These are phyloP conservation scores for Eucalyptus pumila DNA, from an alignment of 345 rosid species.

Conservation along the genomic window DNA sequence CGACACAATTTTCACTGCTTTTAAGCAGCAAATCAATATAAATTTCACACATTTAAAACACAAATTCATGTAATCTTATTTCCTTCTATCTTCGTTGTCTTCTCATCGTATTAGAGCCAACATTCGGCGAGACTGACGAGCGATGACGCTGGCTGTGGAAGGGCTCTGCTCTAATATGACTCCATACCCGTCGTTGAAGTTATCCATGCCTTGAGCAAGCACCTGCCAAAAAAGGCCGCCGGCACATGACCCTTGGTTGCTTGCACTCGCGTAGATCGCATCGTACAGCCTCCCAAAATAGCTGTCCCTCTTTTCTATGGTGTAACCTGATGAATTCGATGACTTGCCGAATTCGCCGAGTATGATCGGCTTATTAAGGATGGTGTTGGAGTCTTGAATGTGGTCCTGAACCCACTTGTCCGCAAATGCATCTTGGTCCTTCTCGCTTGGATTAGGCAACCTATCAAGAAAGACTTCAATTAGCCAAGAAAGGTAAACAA, in stretches of 20 bases:
- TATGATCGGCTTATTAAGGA: slow-evolving; percentile 46
- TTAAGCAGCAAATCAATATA: too few relatives aligned
- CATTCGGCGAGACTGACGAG: slow-evolving; percentile 39
- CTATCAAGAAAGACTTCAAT: slow-evolving; percentile 7
- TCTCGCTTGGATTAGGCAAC: slow-evolving; percentile 26
- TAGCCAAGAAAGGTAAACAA: background rate
- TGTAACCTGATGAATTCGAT: slow-evolving; percentile 27
- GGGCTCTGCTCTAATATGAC: slow-evolving; percentile 39
- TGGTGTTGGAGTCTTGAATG: slow-evolving; percentile 17
- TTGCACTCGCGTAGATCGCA: slow-evolving; percentile 32
- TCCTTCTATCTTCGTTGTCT: background rate
- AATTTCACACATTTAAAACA: background rate
- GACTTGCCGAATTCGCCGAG: slow-evolving; percentile 61
- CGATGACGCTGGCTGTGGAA: slow-evolving; percentile 45
- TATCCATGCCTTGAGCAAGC: slow-evolving; percentile 26
- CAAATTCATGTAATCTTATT: background rate
- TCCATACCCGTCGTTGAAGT: slow-evolving; percentile 46
- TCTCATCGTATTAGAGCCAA: background rate
- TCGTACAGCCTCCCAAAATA: slow-evolving; percentile 30
- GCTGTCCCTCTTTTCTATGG: slow-evolving; percentile 25
- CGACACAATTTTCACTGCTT: too few relatives aligned
- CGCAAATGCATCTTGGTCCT: slow-evolving; percentile 20
- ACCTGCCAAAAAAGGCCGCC: slow-evolving; percentile 80
- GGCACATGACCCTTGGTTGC: slow-evolving; percentile 22
- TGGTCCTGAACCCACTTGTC: slow-evolving; percentile 43